Conservation (phyloP, 2,329 filamentous ascomycete genomes). For the Colletotrichum sp. region DNA sequence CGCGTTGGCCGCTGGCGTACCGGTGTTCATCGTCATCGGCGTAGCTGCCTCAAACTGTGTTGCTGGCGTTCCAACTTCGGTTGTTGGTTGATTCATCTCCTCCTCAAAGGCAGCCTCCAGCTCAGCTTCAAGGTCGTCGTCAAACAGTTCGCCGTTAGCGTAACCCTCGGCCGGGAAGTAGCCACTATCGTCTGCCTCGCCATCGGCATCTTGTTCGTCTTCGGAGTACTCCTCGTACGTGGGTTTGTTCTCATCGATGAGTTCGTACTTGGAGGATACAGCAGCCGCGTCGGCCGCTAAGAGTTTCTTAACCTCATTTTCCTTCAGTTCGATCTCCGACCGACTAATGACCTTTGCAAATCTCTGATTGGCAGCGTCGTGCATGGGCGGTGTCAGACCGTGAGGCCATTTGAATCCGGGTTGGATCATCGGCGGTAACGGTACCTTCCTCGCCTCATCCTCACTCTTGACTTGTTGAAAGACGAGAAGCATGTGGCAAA, state of each 20-base stretch:
- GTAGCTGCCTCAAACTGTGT: slow-evolving; percentile 49
- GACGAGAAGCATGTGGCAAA: slow-evolving; percentile 88
- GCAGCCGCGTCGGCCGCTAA: slow-evolving; percentile 72
- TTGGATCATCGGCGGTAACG: slow-evolving; percentile 76
- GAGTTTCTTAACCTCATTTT: slow-evolving; percentile 77
- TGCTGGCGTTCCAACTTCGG: slow-evolving; percentile 45
- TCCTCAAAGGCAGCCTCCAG: slow-evolving; percentile 59
- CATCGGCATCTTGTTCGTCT: slow-evolving; percentile 58
- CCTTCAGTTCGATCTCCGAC: slow-evolving; percentile 84
- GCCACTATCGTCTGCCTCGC: slow-evolving; percentile 49
- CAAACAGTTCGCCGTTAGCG: slow-evolving; percentile 32
- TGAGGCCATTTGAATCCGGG: slow-evolving; percentile 78
- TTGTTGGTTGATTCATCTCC: slow-evolving; percentile 41
- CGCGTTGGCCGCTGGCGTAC: slow-evolving; percentile 46
- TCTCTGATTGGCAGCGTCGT: slow-evolving; percentile 80
- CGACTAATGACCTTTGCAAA: slow-evolving; percentile 85
- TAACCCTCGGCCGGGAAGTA: slow-evolving; percentile 39
- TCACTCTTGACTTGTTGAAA: slow-evolving; percentile 71
- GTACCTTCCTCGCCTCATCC: slow-evolving; percentile 66
- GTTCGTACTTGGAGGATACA: slow-evolving; percentile 65
- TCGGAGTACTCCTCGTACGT: slow-evolving; percentile 59
- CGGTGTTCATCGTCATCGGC: slow-evolving; percentile 45
- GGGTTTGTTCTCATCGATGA: slow-evolving; percentile 58
- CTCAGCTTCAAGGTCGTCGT: slow-evolving; percentile 59
- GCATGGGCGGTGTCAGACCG: slow-evolving; percentile 87